Base-by-base conservation (phyloP, 176 grass and related monocot species). In the Miscanthus lutarioriparius region DNA sequence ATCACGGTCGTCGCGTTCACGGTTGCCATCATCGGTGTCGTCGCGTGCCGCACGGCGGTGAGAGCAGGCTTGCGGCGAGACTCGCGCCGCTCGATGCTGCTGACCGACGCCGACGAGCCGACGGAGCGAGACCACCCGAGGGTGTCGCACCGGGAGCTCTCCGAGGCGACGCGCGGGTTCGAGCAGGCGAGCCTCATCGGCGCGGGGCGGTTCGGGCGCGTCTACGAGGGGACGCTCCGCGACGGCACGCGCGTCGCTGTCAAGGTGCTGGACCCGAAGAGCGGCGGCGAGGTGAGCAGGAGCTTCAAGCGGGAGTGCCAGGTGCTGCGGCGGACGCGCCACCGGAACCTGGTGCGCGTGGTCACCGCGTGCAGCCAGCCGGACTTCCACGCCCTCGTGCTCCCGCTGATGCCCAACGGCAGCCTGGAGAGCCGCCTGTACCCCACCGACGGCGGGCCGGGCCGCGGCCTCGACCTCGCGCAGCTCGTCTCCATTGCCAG, bases 241-340 rank as follows among this genome's bases (percentile, higher is more conserved):
- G 90, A 97, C 75, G 90, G 91, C 74, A 94, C 70, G 38, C 65
- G 81, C n/a, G 84, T 97, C 19, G 95, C 95, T 0, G 90, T 97
- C 4, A 97, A 97, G 83, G 95, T 97, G n/a, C 89, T 97, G 47
- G 95, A 94, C 82, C 77, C 92, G 15, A 92, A 80, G 80, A 72
- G 83, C 33, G 89, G 91, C 65, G 81, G 80, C 62, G 94, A 96
- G 80, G 85, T 97, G 13, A 72, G 86, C 8, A 75, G 90, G 9
- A 94, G 95, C 84, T 97, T 97, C 84, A 92, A 94, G 86, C 74
- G 95, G 64, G 95, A 94, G 80, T 97, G 95, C 78, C 84, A 97
- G 33, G 92, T 97, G 41, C 92, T 97, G 20, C 91, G 91, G 78
- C 88, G 88, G 71, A 97, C 92, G 11, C 91, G 95, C 5, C 95